These are phyloP conservation scores for Cinchona pubescens DNA, from an alignment of 257 asterid species.

Conservation along the genomic window DNA sequence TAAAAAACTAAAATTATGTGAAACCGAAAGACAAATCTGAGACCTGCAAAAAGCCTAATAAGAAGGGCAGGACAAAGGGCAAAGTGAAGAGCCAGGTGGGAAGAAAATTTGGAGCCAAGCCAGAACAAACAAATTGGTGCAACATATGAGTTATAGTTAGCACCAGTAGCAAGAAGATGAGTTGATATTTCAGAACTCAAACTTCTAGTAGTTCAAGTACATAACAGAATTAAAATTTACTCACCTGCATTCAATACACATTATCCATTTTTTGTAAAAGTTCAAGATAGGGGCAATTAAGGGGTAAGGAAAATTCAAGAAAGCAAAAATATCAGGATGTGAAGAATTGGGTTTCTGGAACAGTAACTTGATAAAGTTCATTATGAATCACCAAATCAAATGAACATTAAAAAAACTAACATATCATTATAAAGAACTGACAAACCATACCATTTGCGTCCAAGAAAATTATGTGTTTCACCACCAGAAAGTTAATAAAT, in stretches of 20 bases:
- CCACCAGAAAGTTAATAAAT: too few relatives aligned
- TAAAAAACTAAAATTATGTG: neutral
- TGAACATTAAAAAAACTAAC: neutral
- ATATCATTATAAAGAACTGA: neutral
- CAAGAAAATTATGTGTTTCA: too few relatives aligned
- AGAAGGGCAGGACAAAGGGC: neutral
- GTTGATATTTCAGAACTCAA: constrained; percentile 2
- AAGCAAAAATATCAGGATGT: neutral
- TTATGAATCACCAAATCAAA: neutral
- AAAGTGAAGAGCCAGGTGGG: neutral
- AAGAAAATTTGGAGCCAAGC: neutral
- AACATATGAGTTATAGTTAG: neutral
- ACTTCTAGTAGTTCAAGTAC: neutral
- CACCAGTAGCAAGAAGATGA: neutral
- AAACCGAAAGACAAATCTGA: neutral
- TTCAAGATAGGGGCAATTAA: neutral
- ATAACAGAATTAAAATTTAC: neutral
- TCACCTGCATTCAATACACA: neutral
- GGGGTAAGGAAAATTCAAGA: neutral
- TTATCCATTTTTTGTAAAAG: neutral
- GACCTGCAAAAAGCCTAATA: neutral
- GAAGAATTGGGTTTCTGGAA: neutral
- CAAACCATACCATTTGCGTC: too few relatives aligned
- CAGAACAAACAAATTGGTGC: neutral
- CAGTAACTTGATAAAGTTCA: neutral